These are phyloP conservation scores for Veloporphyrellus conicus DNA, from an alignment of 1,284 basidiomycete genomes.

Conservation along the genomic window DNA sequence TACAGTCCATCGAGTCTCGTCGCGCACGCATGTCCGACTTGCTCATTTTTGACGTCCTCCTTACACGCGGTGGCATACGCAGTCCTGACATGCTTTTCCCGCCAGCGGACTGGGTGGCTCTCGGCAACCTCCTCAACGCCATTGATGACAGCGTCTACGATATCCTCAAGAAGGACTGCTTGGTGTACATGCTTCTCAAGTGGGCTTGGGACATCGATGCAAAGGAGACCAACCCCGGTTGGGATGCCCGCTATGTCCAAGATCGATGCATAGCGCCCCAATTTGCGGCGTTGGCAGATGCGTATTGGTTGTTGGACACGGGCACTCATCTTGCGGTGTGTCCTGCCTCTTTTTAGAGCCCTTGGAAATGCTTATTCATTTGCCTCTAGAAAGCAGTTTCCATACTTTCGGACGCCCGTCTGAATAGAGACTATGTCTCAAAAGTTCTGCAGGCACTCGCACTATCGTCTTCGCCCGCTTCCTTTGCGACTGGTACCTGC, in stretches of 20 bases:
- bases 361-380: neutral
- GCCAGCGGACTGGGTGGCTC: constrained; percentile 49
- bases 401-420: constrained; percentile 65
- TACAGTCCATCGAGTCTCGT: constrained; percentile 52
- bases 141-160: constrained; percentile 65
- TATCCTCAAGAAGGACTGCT: constrained; percentile 68
- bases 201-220: constrained; percentile 69
- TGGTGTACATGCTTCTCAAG: constrained; percentile 73
- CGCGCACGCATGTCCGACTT: constrained; percentile 57
- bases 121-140: constrained; percentile 54
- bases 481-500: constrained; percentile 20
- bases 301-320: constrained; percentile 75
- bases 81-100: constrained; percentile 61
- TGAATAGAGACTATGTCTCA: constrained; percentile 68
- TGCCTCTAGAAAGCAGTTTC: constrained; percentile 56
- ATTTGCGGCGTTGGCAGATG: constrained; percentile 66
- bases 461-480: constrained; percentile 45
- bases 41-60: constrained; percentile 70
- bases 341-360: constrained; percentile 13
- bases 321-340: constrained; percentile 59
- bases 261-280: constrained; percentile 65
- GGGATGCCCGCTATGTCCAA: constrained; percentile 44
- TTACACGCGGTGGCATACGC: constrained; percentile 58
- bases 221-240: constrained; percentile 39
- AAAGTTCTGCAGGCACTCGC: constrained; percentile 69